These are phyloP conservation scores for Exophiala bonariae DNA, from an alignment of 2,329 filamentous ascomycete species.

Conservation along the genomic window DNA sequence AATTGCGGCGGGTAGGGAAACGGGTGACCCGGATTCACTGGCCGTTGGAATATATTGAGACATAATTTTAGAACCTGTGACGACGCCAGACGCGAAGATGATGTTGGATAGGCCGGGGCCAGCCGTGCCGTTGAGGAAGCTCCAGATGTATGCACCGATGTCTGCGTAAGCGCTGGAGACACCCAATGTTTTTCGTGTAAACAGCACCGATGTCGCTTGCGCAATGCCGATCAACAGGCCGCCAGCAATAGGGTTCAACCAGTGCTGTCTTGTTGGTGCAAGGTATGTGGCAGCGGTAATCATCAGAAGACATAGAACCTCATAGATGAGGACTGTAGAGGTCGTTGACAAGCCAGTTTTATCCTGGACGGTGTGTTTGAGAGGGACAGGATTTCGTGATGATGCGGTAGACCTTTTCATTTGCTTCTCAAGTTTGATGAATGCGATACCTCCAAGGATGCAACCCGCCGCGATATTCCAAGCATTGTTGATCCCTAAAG, in stretches of 20 bases:
- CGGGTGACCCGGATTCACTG: conserved; percentile 4
- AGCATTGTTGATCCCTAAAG: conserved; percentile 53
- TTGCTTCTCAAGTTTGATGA: conserved; percentile 13
- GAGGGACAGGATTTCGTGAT: neutral
- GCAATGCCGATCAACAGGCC: conserved; percentile 60
- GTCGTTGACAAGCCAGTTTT: conserved; percentile 19
- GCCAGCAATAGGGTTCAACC: conserved; percentile 52
- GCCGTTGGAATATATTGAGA: conserved; percentile 19
- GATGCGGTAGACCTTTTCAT: conserved; percentile 11
- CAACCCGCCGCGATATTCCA: conserved; percentile 56
- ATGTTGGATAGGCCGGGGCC: conserved; percentile 43
- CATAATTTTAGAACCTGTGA: conserved; percentile 33
- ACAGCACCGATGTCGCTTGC: conserved; percentile 57
- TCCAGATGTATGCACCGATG: conserved; percentile 56
- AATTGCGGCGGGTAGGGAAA: conserved; percentile 41
- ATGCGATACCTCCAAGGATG: conserved; percentile 53
- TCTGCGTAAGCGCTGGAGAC: conserved; percentile 65
- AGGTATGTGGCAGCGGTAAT: conserved; percentile 34
- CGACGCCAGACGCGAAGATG: conserved; percentile 55
- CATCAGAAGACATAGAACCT: conserved; percentile 42
- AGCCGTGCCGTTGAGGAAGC: conserved; percentile 33
- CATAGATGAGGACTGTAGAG: conserved; percentile 42
- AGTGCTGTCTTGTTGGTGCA: conserved; percentile 20
- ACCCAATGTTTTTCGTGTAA: conserved; percentile 58
- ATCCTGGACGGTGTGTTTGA: conserved; percentile 21